Evolutionary conservation across 768 basidiomycete species (phyloP), one percentile per base, ranked within the genome.

Genomic region (Clitopilus hobsonii): DNA sequence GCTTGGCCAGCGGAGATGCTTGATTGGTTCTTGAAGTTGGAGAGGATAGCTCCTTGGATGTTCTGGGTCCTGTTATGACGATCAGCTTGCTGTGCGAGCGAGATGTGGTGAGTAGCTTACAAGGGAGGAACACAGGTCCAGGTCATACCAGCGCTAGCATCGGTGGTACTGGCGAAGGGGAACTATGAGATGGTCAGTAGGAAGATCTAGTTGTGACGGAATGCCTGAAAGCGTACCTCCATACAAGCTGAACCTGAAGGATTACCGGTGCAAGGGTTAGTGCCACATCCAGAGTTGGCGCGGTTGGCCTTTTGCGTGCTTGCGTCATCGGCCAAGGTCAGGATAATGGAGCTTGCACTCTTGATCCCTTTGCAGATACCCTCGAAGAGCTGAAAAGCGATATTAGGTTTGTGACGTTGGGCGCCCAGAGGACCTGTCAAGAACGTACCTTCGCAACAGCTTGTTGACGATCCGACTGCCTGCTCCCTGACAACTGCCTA

Each of bases 161-260:
- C 59, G 18, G 52, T 56, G 13, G 59, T 60, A 30, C 59, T 60
- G n/a, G 59, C 59, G 24, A 58, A 58, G 1, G 59, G 59, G 25
- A 60, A 60, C 59, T 60, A 38, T 10, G 16, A 25, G 7, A 16
- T 5, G 24, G 1, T 51, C 7, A 16, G 8, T n/a, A 29, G 26
- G 10, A 6, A 14, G 8, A 6, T 28, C 14, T 10, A 51, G n/a
- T n/a, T n/a, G n/a, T n/a, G 26, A 26, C 5, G 23, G 49, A 18
- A 28, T 2, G 14, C 18, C 18, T 16, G 10, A 51, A 27, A 5
- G 16, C 13, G 13, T 28, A 51, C 49, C 49, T 51, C 16, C 27
- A 28, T 20, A 26, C 49, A 51, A 51, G 49, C 13, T 10, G 49
- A 27, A 16, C 49, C 49, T 4, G 49, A 51, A 20, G 49, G 27